Conservation (phyloP, 345 rosid genomes). For the Citrus sp. region DNA sequence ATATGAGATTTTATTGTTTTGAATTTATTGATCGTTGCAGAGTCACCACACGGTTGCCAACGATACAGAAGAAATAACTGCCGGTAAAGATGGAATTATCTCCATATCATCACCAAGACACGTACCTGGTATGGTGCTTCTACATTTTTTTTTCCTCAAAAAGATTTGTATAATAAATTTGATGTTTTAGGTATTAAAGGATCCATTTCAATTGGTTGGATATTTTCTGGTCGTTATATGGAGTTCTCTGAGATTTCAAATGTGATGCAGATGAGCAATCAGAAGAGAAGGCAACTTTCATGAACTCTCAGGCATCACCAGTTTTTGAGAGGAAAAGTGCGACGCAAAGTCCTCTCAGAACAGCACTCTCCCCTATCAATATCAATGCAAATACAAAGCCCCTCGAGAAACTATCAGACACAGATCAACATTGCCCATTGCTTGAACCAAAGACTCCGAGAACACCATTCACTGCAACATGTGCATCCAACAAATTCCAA, state of each 20-base stretch:
- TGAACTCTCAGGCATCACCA: conserved; percentile 15
- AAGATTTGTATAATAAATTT: not conserved
- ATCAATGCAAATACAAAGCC: conserved; percentile 28
- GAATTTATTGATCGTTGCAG: conserved; percentile 24
- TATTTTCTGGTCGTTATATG: not conserved
- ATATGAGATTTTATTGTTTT: not conserved
- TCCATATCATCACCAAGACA: conserved; percentile 22
- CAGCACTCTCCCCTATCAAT: conserved; percentile 60
- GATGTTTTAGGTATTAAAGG: not conserved
- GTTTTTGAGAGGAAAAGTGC: conserved; percentile 18
- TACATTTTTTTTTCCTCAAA: no score
- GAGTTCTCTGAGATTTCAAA: not conserved
- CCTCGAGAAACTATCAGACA: conserved; percentile 14
- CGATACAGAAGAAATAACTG: conserved; percentile 18
- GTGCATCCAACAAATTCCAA: conserved; percentile 24
- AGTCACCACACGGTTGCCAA: conserved; percentile 22
- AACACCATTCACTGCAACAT: conserved; percentile 27
- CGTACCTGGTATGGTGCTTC: conserved; percentile 33
- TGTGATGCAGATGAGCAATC: conserved; percentile 20
- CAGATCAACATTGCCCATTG: conserved; percentile 8
- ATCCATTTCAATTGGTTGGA: not conserved
- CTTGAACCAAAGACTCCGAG: conserved; percentile 52
- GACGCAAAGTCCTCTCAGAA: conserved; percentile 46
- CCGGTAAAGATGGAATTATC: conserved; percentile 8
- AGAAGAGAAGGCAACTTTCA: conserved; percentile 11